Base-by-base conservation (phyloP, 768 basidiomycete species). In the Lentinula guzmanii region DNA sequence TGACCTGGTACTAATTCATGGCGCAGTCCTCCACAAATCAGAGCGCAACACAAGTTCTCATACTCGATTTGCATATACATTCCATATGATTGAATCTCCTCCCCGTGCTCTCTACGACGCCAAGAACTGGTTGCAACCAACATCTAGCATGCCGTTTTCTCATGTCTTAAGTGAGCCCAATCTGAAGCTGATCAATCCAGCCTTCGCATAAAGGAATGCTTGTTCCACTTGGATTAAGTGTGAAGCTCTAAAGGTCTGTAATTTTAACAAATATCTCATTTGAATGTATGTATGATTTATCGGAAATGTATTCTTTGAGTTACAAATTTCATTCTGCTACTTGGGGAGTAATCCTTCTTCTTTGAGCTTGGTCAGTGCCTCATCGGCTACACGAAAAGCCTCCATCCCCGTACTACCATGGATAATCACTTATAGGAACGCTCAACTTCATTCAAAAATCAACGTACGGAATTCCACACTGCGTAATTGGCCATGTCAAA, bases 101-200 rank as follows among this genome's bases (percentile, higher is more conserved):
- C 87, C 84, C 24, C 74, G 81, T 66, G 90, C 86, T 6, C 74
- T 69, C 43, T 97, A 95, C 61, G 96, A 98, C 63, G 82, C 85
- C 68, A 92, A 91, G 83, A 98, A 97, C 70, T 97, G 95, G 95
- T 76, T 98, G 61, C 95, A 98, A 70, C 94, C 95, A 1, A 93
- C 93, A 3, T 64, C 76, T 9, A 82, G 78, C 11, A 89, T 91
- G 88, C 92, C 95, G 1, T 97, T 98, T 74, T 81, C 86, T 28
- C 80, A 74, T 64, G 74, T 90, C 28, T 68, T 90, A 10, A 64
- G 28, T 37, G 62, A 56, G 45, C 62, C 57, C n/a, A 59, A 61
- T 56, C 52, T 52, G 41, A 54, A 62, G 52, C 34, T 35, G 53
- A 58, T 58, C 24, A 52, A 64, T 24, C 53, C 61, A n/a, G 58